Evolutionary conservation across 352 stramenopile species (phyloP), one percentile per base, ranked within the genome.

Genomic region (Stramenopiles sp.): DNA sequence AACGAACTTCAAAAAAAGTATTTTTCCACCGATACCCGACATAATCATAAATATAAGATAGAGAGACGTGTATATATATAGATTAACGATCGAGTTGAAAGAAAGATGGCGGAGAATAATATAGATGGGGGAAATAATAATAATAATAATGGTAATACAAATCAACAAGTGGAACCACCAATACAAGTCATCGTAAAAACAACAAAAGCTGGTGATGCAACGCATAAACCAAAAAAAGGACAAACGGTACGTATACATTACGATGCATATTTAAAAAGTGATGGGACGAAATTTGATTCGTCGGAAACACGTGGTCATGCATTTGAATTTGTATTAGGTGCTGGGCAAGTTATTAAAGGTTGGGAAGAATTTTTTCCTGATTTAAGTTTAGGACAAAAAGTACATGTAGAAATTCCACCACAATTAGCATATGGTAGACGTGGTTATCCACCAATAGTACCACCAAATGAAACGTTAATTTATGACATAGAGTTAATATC

Each of bases 391-490:
- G 83, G 83, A 1, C 80, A 88, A 53, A 69, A 69, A 27, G 53
- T 69, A 23, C 53, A 27, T 69, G 53, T 69, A 69, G 53, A 69
- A 0, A 84, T 90, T 65, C 86, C 85, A 6, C 81, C 83, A 53
- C 63, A 83, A 4, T 87, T 84, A 76, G 86, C 81, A 1, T 91
- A 89, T 78, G 86, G 87, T 63, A 63, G 81, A 27, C 78, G 78
- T 32, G 86, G 86, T 20, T 87, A 84, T 81, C 81, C 81, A 27
- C 87, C 87, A 0, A 79, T 84, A 32, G 83, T 90, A 73, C 86
- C 84, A 32, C 84, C 84, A n/a, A 83, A 82, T 33, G 69, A 78
- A 0, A 87, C 84, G 30, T 80, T 87, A 0, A 82, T 84, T 74
- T 88, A 84, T 80, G 79, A 83, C 78, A 65, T 88, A 6, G 85